Percentiles rank a stretch among this genome's conserved stretches.
These are phyloP conservation scores for Leccinum huronense DNA, from an alignment of 1,284 basidiomycete species.

Conservation along the genomic window DNA sequence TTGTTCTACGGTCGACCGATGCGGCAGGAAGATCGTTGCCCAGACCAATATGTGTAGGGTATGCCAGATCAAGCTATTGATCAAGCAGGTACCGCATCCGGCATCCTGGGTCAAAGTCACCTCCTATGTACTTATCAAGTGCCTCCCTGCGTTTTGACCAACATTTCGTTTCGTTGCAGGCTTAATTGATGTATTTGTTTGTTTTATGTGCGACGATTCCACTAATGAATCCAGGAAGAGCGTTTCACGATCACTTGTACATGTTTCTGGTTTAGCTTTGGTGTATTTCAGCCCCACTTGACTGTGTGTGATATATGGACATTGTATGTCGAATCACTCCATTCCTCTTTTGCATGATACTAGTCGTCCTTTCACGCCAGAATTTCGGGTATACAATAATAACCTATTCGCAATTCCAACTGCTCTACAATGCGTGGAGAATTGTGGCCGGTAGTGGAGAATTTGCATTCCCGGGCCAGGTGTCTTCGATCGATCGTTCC, in stretches of 20 bases:
- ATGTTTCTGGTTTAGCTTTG: neutral
- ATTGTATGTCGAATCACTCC: constrained; percentile 1
- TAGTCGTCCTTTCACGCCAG: no score
- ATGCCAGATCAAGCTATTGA: constrained; percentile 35
- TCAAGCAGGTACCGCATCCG: constrained; percentile 24
- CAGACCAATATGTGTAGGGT: constrained; percentile 30
- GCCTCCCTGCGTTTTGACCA: neutral
- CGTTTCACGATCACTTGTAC: neutral
- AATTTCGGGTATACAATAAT: neutral
- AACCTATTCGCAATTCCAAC: neutral
- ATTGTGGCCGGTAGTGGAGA: neutral
- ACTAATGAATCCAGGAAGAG: neutral
- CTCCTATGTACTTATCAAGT: neutral
- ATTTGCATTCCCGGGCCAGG: no score
- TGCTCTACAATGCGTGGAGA: neutral
- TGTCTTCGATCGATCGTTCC: no score
- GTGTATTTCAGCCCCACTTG: constrained; percentile 7
- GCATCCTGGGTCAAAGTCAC: constrained; percentile 24
- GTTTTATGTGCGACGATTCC: neutral
- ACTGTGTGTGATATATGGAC: constrained; percentile 3
- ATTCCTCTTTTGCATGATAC: constrained; percentile 1
- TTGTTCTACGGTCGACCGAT: constrained; percentile 23
- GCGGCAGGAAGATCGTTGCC: constrained; percentile 20
- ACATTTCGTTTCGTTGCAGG: constrained; percentile 9
- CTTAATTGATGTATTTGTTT: constrained; percentile 1